Evolutionary conservation across 345 rosid species (phyloP), one percentile per base, ranked within the genome.

Genomic region (Salix purpurea): DNA sequence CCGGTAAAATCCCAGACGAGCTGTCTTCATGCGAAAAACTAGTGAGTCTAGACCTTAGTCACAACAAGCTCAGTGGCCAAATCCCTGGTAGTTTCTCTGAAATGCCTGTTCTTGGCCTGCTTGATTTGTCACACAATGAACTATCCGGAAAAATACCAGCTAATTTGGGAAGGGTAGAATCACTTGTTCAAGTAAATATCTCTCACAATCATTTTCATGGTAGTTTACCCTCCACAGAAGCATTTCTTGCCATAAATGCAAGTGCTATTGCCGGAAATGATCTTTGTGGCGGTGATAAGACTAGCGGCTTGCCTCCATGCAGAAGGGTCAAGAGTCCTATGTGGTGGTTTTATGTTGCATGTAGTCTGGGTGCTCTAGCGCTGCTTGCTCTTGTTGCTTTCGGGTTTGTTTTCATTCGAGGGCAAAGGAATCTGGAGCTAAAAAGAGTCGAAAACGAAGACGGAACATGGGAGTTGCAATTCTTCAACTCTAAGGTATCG

Each of bases 1-100:
- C 76, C 0, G 97, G 97, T 58, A 84, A 79, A 58, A 91, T 95
- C 80, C 97, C 99, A 4, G 81, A 67, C 13, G 89, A 90, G 56
- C 68, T 95, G 58, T 87, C 93, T 80, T 88, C 87, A 10, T 89
- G 92, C 88, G 87, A 75, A 86, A 89, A 89, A 79, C 89, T 95
- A 26, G 97, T 91, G 50, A 87, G 80, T 67, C 84, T 95, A 72
- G 93, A 93, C 87, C 85, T 95, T n/a, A 94, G 97, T 79, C 76
- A 84, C 72, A 95, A 95, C 76, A 85, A 81, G 70, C 86, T 95
- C 30, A 81, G 61, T 0, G 97, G 97, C 23, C 80, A 67, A 71
- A 89, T 95, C 67, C 97, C 99, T 46, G 52, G 68, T 0, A 82
- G 83, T 42, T 52, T 81, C 28, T 74, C 81, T 10, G 65, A 77